Evolutionary conservation across 441 rosid species (phyloP).

Genomic region (Populus trichocarpa): DNA sequence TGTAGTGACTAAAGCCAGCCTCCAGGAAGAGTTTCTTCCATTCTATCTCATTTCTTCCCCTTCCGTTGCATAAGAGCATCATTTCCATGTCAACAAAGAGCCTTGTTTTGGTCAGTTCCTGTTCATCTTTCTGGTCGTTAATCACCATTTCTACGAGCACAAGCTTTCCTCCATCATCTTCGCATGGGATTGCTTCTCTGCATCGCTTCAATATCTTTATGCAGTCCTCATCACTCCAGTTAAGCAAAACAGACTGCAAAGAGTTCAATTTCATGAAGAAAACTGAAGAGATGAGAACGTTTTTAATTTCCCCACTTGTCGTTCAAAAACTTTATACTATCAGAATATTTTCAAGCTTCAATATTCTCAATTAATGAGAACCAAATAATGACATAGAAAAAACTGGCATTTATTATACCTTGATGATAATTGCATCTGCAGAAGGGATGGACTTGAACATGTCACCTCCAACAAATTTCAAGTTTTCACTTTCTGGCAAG

Average conservation of each 20-base stretch:
- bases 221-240: slow-evolving; percentile 33
- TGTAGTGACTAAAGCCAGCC: slow-evolving; percentile 30
- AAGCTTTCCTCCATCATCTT: slow-evolving; percentile 29
- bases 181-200: slow-evolving; percentile 26
- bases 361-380: neutral
- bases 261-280: neutral
- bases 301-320: neutral
- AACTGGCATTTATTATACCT: slow-evolving; percentile 16
- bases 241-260: slow-evolving; percentile 39
- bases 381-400: neutral
- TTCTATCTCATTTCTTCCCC: slow-evolving; percentile 27
- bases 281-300: neutral
- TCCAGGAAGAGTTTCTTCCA: slow-evolving; percentile 29
- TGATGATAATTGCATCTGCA: slow-evolving; percentile 34
- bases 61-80: slow-evolving; percentile 13
- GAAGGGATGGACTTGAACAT: slow-evolving; percentile 43
- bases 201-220: slow-evolving; percentile 36
- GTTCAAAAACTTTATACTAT: too few relatives aligned
- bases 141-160: slow-evolving; percentile 36
- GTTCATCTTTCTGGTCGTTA: neutral
- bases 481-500: slow-evolving; percentile 20
- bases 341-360: neutral
- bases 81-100: slow-evolving; percentile 26
- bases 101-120: neutral
- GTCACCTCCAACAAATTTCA: slow-evolving; percentile 39